Evolutionary conservation across 2,329 filamentous ascomycete genomes (phyloP).

Genomic region (Capronia coronata): DNA sequence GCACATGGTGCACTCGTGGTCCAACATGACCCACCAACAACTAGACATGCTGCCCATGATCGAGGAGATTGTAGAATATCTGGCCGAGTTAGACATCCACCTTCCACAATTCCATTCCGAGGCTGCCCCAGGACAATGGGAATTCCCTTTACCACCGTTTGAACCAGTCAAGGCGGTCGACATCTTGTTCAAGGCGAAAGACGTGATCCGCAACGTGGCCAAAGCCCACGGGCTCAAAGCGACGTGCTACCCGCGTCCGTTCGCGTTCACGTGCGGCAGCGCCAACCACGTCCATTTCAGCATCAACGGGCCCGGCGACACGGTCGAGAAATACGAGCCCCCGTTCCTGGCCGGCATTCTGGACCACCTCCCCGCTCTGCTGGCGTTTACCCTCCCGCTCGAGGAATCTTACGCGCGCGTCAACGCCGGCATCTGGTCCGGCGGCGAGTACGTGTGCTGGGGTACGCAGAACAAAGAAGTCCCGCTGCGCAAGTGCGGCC

Average conservation of each 20-base stretch:
- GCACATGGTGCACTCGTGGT: constrained; percentile 65
- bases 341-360: constrained; percentile 68
- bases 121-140: constrained; percentile 66
- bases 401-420: constrained; percentile 63
- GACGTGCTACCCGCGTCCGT: constrained; percentile 69
- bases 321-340: constrained; percentile 40
- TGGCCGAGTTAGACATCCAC: constrained; percentile 57
- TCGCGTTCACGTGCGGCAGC: constrained; percentile 52
- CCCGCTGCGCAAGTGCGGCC: constrained; percentile 61
- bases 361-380: constrained; percentile 57
- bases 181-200: constrained; percentile 61
- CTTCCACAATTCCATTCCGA: constrained; percentile 71
- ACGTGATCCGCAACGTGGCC: constrained; percentile 61
- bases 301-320: constrained; percentile 45
- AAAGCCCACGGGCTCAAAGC: constrained; percentile 57
- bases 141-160: constrained; percentile 62
- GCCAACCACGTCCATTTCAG: constrained; percentile 67
- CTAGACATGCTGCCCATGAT: constrained; percentile 53
- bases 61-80: constrained; percentile 56
- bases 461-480: constrained; percentile 74
- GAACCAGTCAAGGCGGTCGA: constrained; percentile 64
- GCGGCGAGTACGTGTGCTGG: constrained; percentile 73
- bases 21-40: constrained; percentile 56
- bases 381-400: constrained; percentile 62
- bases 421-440: constrained; percentile 64